A percentile compares a stretch with the other conserved stretches of the same genome.
Evolutionary conservation across 1,139 yeast species (phyloP).

Genomic region (Keqinozyma sinolaborantium): DNA sequence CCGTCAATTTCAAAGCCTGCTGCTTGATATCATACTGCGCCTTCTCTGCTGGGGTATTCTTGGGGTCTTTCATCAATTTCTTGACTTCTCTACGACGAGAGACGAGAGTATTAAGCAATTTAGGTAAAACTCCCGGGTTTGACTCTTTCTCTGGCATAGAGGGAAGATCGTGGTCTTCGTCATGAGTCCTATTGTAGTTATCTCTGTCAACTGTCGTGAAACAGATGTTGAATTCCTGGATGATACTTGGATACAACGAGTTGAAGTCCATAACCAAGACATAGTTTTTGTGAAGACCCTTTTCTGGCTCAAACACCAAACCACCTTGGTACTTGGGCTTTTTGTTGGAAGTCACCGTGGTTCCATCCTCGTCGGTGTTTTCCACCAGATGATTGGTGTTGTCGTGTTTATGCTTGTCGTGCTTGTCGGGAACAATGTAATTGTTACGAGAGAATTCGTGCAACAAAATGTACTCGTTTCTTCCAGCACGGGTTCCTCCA

Average conservation of each 20-base stretch:
- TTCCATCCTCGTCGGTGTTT: constrained; percentile 43
- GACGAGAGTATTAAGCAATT: constrained; percentile 78
- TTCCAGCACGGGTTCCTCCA: constrained; percentile 93
- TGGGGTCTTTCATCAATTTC: constrained; percentile 73
- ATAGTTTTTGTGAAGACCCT: constrained; percentile 87
- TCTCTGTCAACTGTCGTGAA: constrained; percentile 90
- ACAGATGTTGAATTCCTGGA: constrained; percentile 95
- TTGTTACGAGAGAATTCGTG: constrained; percentile 87
- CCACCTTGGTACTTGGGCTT: constrained; percentile 95
- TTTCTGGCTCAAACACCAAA: constrained; percentile 93
- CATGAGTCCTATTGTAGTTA: constrained; percentile 37
- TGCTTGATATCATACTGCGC: constrained; percentile 93
- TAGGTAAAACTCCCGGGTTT: constrained; percentile 81
- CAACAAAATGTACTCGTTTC: constrained; percentile 88
- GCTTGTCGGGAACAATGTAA: constrained; percentile 88
- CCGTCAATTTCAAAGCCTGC: constrained; percentile 93
- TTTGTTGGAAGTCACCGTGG: constrained; percentile 53
- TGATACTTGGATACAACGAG: constrained; percentile 94
- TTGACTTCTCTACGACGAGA: constrained; percentile 93
- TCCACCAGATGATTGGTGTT: constrained; percentile 38
- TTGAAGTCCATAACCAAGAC: constrained; percentile 97
- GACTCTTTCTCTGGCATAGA: constrained; percentile 59
- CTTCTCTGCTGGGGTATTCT: constrained; percentile 56
- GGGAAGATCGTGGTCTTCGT: constrained; percentile 69
- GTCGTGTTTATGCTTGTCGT: constrained; percentile 46